A percentile compares a stretch with the other conserved stretches of the same genome.
Conservation (phyloP, 1,139 yeast species). For the Geotrichum fermentans region DNA sequence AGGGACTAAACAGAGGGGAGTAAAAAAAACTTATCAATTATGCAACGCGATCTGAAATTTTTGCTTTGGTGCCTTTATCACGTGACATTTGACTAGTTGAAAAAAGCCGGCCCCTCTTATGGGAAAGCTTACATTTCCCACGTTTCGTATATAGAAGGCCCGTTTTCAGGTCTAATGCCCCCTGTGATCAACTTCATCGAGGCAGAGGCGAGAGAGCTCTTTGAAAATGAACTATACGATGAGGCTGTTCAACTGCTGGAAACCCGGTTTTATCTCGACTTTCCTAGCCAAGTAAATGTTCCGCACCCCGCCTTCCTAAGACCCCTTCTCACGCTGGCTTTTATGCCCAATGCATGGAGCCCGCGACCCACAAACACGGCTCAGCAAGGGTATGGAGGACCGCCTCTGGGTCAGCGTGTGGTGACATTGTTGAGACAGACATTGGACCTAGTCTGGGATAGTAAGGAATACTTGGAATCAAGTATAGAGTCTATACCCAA, state of each 20-base stretch:
- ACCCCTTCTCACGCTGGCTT: conserved; percentile 3
- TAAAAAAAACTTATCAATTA: too few relatives aligned
- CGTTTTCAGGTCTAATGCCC: too few relatives aligned
- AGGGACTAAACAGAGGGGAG: neutral
- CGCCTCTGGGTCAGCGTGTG: neutral
- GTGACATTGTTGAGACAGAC: neutral
- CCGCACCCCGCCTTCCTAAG: conserved; percentile 2
- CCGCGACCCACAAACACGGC: neutral
- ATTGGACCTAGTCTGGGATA: neutral
- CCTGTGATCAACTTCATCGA: too few relatives aligned
- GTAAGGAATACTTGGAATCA: too few relatives aligned
- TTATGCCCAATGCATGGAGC: neutral
- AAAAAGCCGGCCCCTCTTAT: neutral
- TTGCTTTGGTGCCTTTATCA: neutral
- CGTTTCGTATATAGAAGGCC: neutral
- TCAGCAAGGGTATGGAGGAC: too few relatives aligned
- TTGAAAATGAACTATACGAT: conserved; percentile 8
- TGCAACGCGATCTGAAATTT: too few relatives aligned
- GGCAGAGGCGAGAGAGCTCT: neutral
- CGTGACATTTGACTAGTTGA: neutral
- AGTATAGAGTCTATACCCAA: too few relatives aligned
- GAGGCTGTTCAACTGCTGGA: conserved; percentile 3
- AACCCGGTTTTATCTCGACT: neutral
- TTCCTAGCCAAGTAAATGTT: neutral
- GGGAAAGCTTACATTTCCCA: neutral